Conservation (phyloP, 306 rosid genomes). For the Gynostemma pentaphyllum region DNA sequence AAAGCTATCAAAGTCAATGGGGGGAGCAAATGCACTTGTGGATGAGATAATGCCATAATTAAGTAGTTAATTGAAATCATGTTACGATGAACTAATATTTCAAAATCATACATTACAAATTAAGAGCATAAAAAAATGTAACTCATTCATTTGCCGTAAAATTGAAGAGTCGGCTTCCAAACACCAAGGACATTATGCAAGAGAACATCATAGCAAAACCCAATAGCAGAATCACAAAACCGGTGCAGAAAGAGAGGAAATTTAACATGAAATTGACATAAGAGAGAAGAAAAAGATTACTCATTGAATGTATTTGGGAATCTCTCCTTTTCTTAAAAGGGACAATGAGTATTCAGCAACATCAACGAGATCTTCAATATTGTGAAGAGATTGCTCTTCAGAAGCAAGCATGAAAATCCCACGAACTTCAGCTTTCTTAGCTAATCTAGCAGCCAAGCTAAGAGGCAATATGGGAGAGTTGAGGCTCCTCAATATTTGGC, state of each 20-base stretch:
- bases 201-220: background rate
- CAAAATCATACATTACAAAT: too few species aligned
- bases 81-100: too few species aligned
- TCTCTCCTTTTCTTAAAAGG: conserved; percentile 47
- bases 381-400: conserved; percentile 66
- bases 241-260: background rate
- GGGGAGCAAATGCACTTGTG: too few species aligned
- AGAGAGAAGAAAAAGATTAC: background rate
- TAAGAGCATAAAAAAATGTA: too few species aligned
- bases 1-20: too few species aligned
- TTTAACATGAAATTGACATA: background rate
- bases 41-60: too few species aligned
- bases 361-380: conserved; percentile 66
- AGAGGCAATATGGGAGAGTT: conserved; percentile 60
- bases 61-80: too few species aligned
- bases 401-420: conserved; percentile 67
- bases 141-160: too few species aligned
- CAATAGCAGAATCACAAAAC: background rate
- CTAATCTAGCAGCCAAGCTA: conserved; percentile 46
- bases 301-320: conserved; percentile 40
- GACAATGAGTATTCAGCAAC: conserved; percentile 73
- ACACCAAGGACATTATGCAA: too few species aligned
- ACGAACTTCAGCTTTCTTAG: conserved; percentile 56
- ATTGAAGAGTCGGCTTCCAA: too few species aligned
- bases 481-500: conserved; percentile 60